These are phyloP conservation scores for Rhizophora apiculata DNA, from an alignment of 345 rosid genomes.

Conservation along the genomic window DNA sequence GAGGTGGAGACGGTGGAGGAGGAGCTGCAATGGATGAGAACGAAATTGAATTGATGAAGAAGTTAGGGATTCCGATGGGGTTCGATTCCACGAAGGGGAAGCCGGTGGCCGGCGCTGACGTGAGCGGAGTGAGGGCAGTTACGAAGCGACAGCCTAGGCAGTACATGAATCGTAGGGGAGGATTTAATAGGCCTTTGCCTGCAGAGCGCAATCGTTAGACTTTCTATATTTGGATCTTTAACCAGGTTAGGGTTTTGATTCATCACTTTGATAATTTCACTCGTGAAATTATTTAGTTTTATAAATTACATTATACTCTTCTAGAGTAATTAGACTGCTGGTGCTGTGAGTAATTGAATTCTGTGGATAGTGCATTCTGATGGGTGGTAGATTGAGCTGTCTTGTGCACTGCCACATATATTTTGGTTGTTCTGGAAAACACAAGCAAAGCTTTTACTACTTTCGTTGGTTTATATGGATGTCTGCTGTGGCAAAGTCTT, in stretches of 20 bases:
- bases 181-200: slow-evolving; percentile 88
- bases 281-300: too few relatives aligned
- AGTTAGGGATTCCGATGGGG: slow-evolving; percentile 81
- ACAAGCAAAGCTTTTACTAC: too few relatives aligned
- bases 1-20: slow-evolving; percentile 4
- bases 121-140: slow-evolving; percentile 74
- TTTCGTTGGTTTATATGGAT: too few relatives aligned
- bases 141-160: slow-evolving; percentile 87
- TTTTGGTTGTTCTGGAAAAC: too few relatives aligned
- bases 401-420: too few relatives aligned
- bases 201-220: slow-evolving; percentile 66
- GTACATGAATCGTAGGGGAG: slow-evolving; percentile 95
- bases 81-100: slow-evolving; percentile 95
- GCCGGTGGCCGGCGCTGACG: slow-evolving; percentile 75
- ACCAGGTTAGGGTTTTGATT: slow-evolving; percentile 35
- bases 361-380: too few relatives aligned
- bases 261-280: not conserved
- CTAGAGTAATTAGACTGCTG: too few relatives aligned
- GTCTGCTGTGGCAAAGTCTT: too few relatives aligned
- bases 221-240: not conserved
- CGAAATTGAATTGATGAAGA: slow-evolving; percentile 90
- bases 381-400: too few relatives aligned
- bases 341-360: too few relatives aligned
- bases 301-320: too few relatives aligned
- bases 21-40: slow-evolving; percentile 38